Evolutionary conservation across 805 yeast species (phyloP), one percentile per base, ranked within the genome.

Genomic region (Starmerella floris): DNA sequence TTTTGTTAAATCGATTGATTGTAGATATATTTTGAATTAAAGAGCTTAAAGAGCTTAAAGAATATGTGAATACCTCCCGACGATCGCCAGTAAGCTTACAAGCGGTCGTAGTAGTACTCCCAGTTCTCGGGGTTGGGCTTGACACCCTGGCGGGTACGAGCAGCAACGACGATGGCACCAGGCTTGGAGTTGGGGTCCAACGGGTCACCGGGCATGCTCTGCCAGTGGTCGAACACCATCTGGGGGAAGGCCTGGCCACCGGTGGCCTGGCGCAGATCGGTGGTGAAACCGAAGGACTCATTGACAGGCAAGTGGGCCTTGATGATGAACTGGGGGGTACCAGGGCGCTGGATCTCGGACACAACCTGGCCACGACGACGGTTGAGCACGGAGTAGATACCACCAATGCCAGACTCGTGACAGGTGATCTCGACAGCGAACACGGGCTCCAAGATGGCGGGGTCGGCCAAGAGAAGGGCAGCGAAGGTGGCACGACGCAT

Each of bases 211-310:
- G 66, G 64, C 76, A 91, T 73, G 62, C 83, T 70, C 57, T 84
- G 74, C 97, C 97, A 88, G 72, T 88, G 98, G 72, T 91, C 97
- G 73, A 88, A 91, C 70, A 91, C 93, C 94, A 91, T 77, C 76
- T 88, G 97, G 74, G 98, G 98, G 98, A 88, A 88, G 70, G 98
- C 98, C 79, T 88, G 98, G 72, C 98, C 98, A 83, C 95, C 96
- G 65, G 98, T 88, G 66, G 97, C 95, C 76, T 88, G 96, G 79
- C 98, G 84, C 67, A 88, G 81, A 65, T 87, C 95, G 76, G 93
- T 91, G 62, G 95, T 81, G 95, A 88, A 88, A 82, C 98, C 98
- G 81, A 91, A 88, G 48, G 98, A 88, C 78, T 91, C 98, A 75
- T 88, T 91, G 61, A 88, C 96, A 69, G 98, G 98, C 74, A 88